Percentiles rank a stretch among this genome's conserved stretches.
Conservation (phyloP, 177 flowering plant genomes). For the Vitis hybrid region DNA sequence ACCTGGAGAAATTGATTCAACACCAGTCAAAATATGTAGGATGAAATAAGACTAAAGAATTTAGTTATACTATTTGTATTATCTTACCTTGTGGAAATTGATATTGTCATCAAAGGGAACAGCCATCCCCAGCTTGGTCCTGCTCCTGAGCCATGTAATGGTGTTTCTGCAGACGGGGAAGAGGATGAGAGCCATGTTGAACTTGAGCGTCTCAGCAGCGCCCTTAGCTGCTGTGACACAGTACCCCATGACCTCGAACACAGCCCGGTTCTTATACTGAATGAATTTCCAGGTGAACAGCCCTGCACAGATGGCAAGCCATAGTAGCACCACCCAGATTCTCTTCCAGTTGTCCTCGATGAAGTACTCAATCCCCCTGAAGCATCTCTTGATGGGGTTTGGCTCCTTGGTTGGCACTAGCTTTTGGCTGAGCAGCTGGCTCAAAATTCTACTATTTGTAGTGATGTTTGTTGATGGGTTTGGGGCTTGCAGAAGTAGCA, state of each 20-base stretch:
- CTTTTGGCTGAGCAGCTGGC: conserved; percentile 50
- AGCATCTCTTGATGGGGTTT: conserved; percentile 35
- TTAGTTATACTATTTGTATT: background rate
- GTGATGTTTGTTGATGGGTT: conserved; percentile 24
- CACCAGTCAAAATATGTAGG: no score
- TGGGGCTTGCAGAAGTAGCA: conserved; percentile 51
- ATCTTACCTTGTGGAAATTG: conserved; percentile 56
- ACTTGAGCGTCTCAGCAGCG: conserved; percentile 58
- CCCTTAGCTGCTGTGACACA: conserved; percentile 63
- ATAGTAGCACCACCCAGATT: conserved; percentile 54
- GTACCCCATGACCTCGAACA: conserved; percentile 61
- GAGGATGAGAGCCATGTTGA: conserved; percentile 63
- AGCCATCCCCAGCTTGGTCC: conserved; percentile 37
- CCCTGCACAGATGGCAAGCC: conserved; percentile 45
- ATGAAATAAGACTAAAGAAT: background rate
- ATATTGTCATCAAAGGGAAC: conserved; percentile 60
- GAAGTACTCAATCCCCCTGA: conserved; percentile 26
- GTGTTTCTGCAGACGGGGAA: conserved; percentile 58
- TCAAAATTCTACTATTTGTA: conserved; percentile 36
- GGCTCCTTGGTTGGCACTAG: conserved; percentile 43
- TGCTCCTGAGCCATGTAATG: conserved; percentile 52
- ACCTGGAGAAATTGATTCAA: conserved; percentile 19
- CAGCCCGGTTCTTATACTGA: conserved; percentile 50
- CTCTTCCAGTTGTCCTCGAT: conserved; percentile 60
- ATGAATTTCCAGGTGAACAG: conserved; percentile 66